phyloP scores from a whole-genome alignment of 176 grass and related monocot species.

The Avena atlantica region DNA sequence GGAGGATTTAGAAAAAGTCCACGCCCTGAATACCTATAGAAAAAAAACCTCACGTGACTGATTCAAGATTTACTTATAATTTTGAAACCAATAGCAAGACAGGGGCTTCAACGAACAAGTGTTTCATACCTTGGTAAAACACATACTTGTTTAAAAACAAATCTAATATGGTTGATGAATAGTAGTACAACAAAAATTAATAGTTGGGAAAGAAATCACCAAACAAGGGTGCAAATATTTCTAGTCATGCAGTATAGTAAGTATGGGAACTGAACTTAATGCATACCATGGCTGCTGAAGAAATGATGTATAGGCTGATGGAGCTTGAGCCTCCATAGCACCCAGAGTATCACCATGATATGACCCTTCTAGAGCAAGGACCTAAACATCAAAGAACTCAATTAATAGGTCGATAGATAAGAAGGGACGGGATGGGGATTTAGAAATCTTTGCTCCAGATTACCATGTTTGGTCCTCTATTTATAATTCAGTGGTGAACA shows the following conservation, averaged over 20 bases:
- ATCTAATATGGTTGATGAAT: background rate
- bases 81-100: conserved; percentile 3
- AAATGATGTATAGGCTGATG: conserved; percentile 90
- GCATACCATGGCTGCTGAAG: conserved; percentile 93
- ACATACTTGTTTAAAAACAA: background rate
- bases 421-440: background rate
- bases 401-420: conserved; percentile 17
- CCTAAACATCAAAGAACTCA: conserved; percentile 47
- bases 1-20: conserved; percentile 93
- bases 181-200: background rate
- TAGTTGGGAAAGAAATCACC: background rate
- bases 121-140: background rate
- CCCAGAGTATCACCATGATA: conserved; percentile 97
- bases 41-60: conserved; percentile 24
- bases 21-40: conserved; percentile 80
- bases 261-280: conserved; percentile 32
- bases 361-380: conserved; percentile 86
- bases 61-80: conserved; percentile 25
- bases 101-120: background rate
- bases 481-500: background rate
- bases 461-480: background rate
- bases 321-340: conserved; percentile 98
- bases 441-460: background rate
- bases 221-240: background rate
- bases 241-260: conserved; percentile 14